Evolutionary conservation across 768 basidiomycete genomes (phyloP).

Genomic region (Holtermanniella nyarrowii): DNA sequence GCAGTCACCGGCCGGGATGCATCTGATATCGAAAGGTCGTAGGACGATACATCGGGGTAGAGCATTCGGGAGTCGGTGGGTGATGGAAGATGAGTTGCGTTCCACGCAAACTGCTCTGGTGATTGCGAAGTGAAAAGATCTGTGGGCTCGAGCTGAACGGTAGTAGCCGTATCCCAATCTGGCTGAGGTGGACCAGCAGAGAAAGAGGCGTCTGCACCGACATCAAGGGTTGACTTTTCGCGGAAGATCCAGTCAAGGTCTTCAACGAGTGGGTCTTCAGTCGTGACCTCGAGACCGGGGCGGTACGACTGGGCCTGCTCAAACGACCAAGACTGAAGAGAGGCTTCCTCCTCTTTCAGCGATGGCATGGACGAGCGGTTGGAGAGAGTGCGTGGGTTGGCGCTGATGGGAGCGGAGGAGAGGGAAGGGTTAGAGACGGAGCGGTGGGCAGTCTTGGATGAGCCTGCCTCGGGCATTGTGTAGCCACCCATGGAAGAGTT

Average conservation of each 20-base stretch:
- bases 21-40: too few relatives aligned
- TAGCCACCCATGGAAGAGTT: constrained; percentile 26
- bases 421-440: constrained; percentile 25
- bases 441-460: constrained; percentile 13
- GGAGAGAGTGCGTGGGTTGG: constrained; percentile 13
- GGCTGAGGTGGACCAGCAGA: neutral
- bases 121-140: neutral
- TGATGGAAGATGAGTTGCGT: too few relatives aligned
- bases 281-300: neutral
- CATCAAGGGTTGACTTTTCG: constrained; percentile 10
- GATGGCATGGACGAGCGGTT: constrained; percentile 27
- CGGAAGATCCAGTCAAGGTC: constrained; percentile 28
- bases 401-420: constrained; percentile 6
- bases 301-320: constrained; percentile 7
- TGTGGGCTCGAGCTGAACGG: neutral
- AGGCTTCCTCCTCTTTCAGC: constrained; percentile 25
- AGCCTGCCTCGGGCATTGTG: constrained; percentile 11
- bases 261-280: constrained; percentile 18
- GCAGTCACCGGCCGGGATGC: constrained; percentile 23
- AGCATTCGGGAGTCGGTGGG: too few relatives aligned
- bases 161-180: neutral
- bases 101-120: neutral
- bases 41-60: too few relatives aligned
- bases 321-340: constrained; percentile 14
- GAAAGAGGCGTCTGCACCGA: neutral